Conservation (phyloP, 2,329 filamentous ascomycete species). For the Penicillium decumbens region DNA sequence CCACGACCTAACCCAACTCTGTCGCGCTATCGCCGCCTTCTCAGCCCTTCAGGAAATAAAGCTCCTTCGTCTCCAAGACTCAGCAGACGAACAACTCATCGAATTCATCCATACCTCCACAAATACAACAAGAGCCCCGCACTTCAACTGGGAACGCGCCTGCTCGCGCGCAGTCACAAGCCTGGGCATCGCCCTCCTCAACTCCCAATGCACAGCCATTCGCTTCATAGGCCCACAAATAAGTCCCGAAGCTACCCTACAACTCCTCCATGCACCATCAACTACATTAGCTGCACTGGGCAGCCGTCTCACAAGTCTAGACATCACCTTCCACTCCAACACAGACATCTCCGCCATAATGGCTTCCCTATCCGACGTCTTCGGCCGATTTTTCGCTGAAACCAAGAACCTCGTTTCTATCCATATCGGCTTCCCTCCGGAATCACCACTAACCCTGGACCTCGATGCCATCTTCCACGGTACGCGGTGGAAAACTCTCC, state of each 20-base stretch:
- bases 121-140: conserved; percentile 41
- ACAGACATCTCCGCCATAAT: conserved; percentile 56
- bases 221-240: conserved; percentile 61
- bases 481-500: conserved; percentile 57
- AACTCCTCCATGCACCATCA: conserved; percentile 47
- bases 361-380: conserved; percentile 53
- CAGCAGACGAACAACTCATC: conserved; percentile 53
- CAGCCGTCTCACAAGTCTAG: conserved; percentile 56
- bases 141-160: conserved; percentile 58
- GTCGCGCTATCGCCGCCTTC: conserved; percentile 55
- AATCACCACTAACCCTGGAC: conserved; percentile 52
- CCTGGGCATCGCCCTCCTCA: conserved; percentile 54
- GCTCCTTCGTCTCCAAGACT: conserved; percentile 58
- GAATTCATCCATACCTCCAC: conserved; percentile 49
- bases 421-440: conserved; percentile 60
- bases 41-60: conserved; percentile 60
- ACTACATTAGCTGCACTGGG: conserved; percentile 50
- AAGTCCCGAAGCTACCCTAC: conserved; percentile 55
- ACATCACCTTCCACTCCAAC: conserved; percentile 59
- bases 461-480: conserved; percentile 61
- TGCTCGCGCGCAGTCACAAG: conserved; percentile 59
- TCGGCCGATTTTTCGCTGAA: conserved; percentile 54
- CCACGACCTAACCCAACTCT: conserved; percentile 51
- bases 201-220: conserved; percentile 53
- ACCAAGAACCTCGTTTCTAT: conserved; percentile 59